A percentile compares a stretch with the other conserved stretches of the same genome.
phyloP scores from a whole-genome alignment of 2,329 filamentous ascomycete species.

The Gnomoniopsis sp. region DNA sequence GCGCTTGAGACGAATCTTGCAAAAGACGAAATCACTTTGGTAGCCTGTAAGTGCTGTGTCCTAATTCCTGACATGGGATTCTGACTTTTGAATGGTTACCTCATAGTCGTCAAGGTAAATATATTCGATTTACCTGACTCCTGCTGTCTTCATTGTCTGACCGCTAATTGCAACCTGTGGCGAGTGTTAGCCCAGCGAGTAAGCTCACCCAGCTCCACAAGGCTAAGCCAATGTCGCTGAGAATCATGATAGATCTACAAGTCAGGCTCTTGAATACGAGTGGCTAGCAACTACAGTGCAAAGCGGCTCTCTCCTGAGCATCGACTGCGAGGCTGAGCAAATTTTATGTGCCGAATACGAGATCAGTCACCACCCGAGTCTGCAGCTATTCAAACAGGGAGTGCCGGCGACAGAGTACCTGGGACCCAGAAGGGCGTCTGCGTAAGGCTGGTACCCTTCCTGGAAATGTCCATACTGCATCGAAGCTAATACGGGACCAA shows the following conservation, averaged over 20 bases:
- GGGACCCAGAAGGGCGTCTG: constrained; percentile 19
- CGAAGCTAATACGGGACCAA: not conserved
- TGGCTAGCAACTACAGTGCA: constrained; percentile 19
- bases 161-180: not conserved
- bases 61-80: too few species aligned
- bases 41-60: constrained; percentile 17
- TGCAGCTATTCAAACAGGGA: constrained; percentile 21
- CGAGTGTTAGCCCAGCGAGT: constrained; percentile 11
- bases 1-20: constrained; percentile 6
- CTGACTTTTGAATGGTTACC: not conserved
- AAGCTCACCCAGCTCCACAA: not conserved
- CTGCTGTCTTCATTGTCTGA: not conserved
- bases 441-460: constrained; percentile 18
- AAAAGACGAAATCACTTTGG: constrained; percentile 10
- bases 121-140: not conserved
- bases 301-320: constrained; percentile 18
- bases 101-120: constrained; percentile 19
- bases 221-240: not conserved
- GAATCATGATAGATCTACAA: constrained; percentile 6
- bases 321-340: constrained; percentile 22
- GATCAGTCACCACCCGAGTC: constrained; percentile 17
- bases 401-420: constrained; percentile 18
- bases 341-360: constrained; percentile 18
- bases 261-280: constrained; percentile 21
- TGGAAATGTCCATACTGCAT: not conserved